Conservation (phyloP, 106 monocot genomes). For the Alisma plantagoaquatica region DNA sequence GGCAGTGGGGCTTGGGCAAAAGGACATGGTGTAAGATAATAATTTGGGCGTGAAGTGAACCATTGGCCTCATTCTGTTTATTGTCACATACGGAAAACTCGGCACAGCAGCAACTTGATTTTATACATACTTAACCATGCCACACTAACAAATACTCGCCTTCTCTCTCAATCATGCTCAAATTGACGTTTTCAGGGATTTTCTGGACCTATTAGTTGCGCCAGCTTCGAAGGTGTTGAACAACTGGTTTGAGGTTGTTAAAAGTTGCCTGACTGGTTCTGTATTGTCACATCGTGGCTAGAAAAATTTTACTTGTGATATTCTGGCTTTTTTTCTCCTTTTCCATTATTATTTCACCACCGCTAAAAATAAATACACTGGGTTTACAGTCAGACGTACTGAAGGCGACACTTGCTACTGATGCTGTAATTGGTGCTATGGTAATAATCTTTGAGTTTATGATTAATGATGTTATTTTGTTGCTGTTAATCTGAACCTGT, state of each 20-base stretch:
- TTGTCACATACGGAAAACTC: neutral
- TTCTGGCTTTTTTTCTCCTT: conserved; percentile 3
- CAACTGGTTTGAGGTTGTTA: conserved; percentile 26
- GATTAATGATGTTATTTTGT: too few relatives aligned
- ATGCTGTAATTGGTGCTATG: conserved; percentile 31
- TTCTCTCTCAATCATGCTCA: too few relatives aligned
- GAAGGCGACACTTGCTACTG: conserved; percentile 33
- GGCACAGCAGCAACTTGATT: too few relatives aligned
- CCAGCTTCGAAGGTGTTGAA: conserved; percentile 24
- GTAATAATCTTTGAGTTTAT: conserved; percentile 6
- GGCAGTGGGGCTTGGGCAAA: conserved; percentile 16
- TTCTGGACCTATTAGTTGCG: conserved; percentile 22
- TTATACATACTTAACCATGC: too few relatives aligned
- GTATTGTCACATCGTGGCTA: too few relatives aligned
- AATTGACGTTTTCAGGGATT: conserved; percentile 13
- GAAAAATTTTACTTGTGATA: neutral
- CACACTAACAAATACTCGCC: too few relatives aligned
- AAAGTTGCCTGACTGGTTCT: neutral
- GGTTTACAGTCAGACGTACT: conserved; percentile 22
- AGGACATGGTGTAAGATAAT: conserved; percentile 21
- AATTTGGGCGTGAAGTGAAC: too few relatives aligned
- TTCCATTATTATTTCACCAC: too few relatives aligned
- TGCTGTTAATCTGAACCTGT: too few relatives aligned
- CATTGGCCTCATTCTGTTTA: neutral
- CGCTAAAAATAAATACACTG: too few relatives aligned